A percentile compares a stretch with the other conserved stretches of the same genome.
Conservation (phyloP, 345 rosid genomes). For the Raphanus sativus region DNA sequence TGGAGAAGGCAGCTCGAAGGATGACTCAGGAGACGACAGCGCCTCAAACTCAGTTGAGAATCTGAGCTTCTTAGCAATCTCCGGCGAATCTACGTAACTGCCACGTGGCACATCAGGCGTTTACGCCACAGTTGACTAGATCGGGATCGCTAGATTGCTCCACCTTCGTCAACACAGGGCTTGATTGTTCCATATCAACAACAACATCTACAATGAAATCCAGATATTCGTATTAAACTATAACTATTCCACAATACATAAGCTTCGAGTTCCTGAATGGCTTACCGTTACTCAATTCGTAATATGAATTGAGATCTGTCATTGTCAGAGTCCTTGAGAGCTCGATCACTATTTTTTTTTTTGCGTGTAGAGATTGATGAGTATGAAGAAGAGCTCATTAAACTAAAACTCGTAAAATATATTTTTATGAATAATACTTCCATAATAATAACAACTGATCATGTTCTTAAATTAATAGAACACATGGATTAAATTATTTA, state of each 20-base stretch:
- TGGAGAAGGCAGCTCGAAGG: constrained; percentile 70
- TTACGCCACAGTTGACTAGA: constrained; percentile 68
- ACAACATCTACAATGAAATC: constrained; percentile 17
- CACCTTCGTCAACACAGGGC: too few species aligned
- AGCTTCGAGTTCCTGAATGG: background rate
- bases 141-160: constrained; percentile 41
- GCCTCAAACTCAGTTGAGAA: constrained; percentile 41
- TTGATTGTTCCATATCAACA: constrained; percentile 29
- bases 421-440: too few species aligned
- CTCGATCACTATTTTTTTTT: constrained; percentile 16
- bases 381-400: background rate
- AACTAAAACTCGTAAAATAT: too few species aligned
- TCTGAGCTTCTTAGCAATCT: constrained; percentile 35
- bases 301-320: constrained; percentile 45
- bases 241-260: background rate
- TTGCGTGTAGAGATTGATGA: background rate
- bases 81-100: constrained; percentile 48
- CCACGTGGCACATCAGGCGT: constrained; percentile 57
- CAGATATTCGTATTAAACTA: background rate
- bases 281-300: constrained; percentile 36
- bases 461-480: too few species aligned
- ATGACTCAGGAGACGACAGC: constrained; percentile 61
- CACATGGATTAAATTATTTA: too few species aligned
- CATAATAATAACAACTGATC: too few species aligned
- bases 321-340: constrained; percentile 23